Evolutionary conservation across 2,329 filamentous ascomycete genomes (phyloP).

Genomic region (Periconia sp.): DNA sequence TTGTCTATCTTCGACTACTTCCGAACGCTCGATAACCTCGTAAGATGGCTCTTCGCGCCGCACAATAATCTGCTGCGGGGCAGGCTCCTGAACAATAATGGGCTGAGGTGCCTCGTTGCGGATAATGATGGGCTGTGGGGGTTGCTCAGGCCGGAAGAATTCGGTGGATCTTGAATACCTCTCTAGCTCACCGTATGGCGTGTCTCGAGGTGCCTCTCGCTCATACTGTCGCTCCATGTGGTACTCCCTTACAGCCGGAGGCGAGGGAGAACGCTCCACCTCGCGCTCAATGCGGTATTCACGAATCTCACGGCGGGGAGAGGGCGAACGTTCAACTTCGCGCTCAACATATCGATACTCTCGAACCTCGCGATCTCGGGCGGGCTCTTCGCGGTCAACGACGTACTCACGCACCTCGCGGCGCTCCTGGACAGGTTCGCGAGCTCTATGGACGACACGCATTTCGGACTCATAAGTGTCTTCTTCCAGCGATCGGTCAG

Average conservation of each 20-base stretch:
- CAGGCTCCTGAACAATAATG: conserved; percentile 63
- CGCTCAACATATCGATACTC: conserved; percentile 44
- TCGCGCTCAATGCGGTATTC: conserved; percentile 61
- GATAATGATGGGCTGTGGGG: conserved; percentile 55
- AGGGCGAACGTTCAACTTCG: conserved; percentile 43
- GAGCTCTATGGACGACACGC: conserved; percentile 52
- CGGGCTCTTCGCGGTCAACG: conserved; percentile 41
- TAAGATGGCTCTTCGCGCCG: conserved; percentile 63
- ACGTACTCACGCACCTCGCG: conserved; percentile 46
- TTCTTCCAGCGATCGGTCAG: conserved; percentile 51
- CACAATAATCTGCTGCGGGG: conserved; percentile 55
- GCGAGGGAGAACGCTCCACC: conserved; percentile 54
- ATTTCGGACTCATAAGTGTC: conserved; percentile 56
- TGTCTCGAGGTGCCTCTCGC: conserved; percentile 35
- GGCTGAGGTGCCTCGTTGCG: conserved; percentile 57
- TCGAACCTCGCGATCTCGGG: conserved; percentile 39
- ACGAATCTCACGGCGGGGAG: conserved; percentile 54
- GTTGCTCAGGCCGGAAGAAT: conserved; percentile 54
- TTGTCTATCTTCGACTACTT: conserved; percentile 57
- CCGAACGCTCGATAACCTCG: conserved; percentile 64
- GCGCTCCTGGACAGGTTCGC: conserved; percentile 38
- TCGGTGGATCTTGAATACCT: conserved; percentile 61
- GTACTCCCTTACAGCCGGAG: conserved; percentile 42
- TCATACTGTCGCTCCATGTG: conserved; percentile 40
- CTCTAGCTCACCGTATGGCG: conserved; percentile 52